phyloP scores from a whole-genome alignment of 2,329 filamentous ascomycete species.

The Fusarium sp. region DNA sequence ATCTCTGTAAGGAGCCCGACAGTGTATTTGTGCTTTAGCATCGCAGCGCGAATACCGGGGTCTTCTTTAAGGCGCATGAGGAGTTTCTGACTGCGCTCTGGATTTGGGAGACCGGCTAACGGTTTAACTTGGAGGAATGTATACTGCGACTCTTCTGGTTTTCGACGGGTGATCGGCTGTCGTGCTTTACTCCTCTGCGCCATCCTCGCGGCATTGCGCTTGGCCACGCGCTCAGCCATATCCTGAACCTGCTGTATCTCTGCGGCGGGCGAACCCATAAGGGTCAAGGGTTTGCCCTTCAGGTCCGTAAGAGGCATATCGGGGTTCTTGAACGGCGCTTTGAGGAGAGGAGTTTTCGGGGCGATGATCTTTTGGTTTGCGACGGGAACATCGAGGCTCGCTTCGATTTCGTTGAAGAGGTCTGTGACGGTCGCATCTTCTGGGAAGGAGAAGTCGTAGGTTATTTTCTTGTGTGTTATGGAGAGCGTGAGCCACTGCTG shows the following conservation, averaged over 20 bases:
- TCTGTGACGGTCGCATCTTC: constrained; percentile 64
- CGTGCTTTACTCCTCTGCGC: constrained; percentile 48
- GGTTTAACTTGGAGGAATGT: constrained; percentile 85
- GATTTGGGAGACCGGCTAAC: constrained; percentile 80
- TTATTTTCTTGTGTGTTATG: constrained; percentile 60
- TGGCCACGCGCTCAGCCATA: constrained; percentile 61
- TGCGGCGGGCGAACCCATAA: constrained; percentile 72
- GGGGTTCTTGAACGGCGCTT: constrained; percentile 71
- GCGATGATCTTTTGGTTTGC: constrained; percentile 77
- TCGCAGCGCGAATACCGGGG: constrained; percentile 83
- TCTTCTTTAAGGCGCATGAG: constrained; percentile 83
- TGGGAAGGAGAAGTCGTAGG: constrained; percentile 58
- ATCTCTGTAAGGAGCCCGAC: constrained; percentile 94
- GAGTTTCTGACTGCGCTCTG: constrained; percentile 76
- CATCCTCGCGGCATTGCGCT: constrained; percentile 58
- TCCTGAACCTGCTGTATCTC: constrained; percentile 67
- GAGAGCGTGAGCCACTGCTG: constrained; percentile 56
- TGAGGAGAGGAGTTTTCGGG: constrained; percentile 73
- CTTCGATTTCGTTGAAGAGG: constrained; percentile 69
- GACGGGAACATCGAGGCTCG: constrained; percentile 67
- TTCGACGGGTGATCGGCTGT: constrained; percentile 24
- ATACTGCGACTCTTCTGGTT: constrained; percentile 72
- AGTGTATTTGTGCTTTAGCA: constrained; percentile 85
- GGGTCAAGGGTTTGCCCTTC: constrained; percentile 68
- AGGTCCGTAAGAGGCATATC: constrained; percentile 62